phyloP scores from a whole-genome alignment of 2,329 filamentous ascomycete species.

The Phaeosphaeriaceae sp. region DNA sequence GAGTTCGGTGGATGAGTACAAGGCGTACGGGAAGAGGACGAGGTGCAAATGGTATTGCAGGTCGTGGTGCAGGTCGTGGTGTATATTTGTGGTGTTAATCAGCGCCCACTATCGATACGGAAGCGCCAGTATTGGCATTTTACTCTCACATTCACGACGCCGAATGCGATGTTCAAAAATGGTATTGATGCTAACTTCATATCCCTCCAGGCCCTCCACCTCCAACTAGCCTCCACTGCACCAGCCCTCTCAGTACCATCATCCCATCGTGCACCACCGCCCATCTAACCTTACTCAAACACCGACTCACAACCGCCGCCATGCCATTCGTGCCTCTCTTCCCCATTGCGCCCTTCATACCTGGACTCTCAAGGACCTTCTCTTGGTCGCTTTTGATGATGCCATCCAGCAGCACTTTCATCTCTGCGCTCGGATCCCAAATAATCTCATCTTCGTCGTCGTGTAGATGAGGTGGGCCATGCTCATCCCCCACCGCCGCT shows the following conservation, averaged over 20 bases:
- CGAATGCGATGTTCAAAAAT: too few relatives aligned
- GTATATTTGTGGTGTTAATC: too few relatives aligned
- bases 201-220: conserved; percentile 23
- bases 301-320: conserved; percentile 62
- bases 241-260: conserved; percentile 58
- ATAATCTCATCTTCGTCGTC: conserved; percentile 57
- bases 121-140: too few relatives aligned
- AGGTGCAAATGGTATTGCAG: too few relatives aligned
- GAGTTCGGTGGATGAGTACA: too few relatives aligned
- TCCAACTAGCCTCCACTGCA: conserved; percentile 48
- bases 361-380: conserved; percentile 35
- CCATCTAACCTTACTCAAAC: conserved; percentile 65
- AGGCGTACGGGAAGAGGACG: too few relatives aligned
- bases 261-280: conserved; percentile 68
- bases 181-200: background rate
- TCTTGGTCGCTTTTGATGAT: conserved; percentile 51
- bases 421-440: conserved; percentile 59
- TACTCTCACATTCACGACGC: too few relatives aligned
- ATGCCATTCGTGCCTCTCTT: conserved; percentile 61
- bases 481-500: conserved; percentile 3
- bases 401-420: conserved; percentile 52
- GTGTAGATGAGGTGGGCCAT: conserved; percentile 6
- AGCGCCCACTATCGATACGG: too few relatives aligned
- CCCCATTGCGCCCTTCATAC: conserved; percentile 51
- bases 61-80: too few relatives aligned